Conservation (phyloP, 805 yeast species). For the Middelhovenomyces tepae region DNA sequence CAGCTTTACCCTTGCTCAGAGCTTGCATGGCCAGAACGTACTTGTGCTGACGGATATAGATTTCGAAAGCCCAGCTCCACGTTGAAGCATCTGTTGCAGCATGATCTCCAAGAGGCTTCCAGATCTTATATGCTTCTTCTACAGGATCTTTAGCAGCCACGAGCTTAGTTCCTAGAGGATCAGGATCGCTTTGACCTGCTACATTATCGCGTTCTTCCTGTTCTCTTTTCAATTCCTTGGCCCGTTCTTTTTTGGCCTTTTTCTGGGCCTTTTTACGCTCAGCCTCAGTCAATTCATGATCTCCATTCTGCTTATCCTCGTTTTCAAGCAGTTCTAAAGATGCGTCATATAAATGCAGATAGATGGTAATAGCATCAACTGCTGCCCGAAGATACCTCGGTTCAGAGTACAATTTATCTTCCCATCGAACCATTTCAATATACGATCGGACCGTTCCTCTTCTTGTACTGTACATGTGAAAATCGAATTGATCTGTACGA, state of each 20-base stretch:
- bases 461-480: slow-evolving; percentile 87
- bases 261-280: slow-evolving; percentile 26
- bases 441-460: slow-evolving; percentile 86
- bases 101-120: slow-evolving; percentile 28
- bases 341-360: slow-evolving; percentile 34
- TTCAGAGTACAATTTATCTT: slow-evolving; percentile 57
- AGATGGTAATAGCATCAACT: slow-evolving; percentile 51
- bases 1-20: slow-evolving; percentile 35
- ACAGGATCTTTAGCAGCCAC: slow-evolving; percentile 32
- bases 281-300: slow-evolving; percentile 20
- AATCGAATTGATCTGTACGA: slow-evolving; percentile 81
- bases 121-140: slow-evolving; percentile 34
- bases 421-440: slow-evolving; percentile 72
- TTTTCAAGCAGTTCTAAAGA: slow-evolving; percentile 12
- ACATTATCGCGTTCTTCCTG: slow-evolving; percentile 32
- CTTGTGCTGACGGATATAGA: slow-evolving; percentile 38
- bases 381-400: slow-evolving; percentile 68
- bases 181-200: slow-evolving; percentile 21
- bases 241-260: slow-evolving; percentile 37
- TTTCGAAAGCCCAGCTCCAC: slow-evolving; percentile 38
- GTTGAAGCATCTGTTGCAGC: slow-evolving; percentile 27
- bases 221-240: slow-evolving; percentile 37
- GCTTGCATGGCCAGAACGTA: slow-evolving; percentile 46
- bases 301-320: slow-evolving; percentile 6
- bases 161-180: slow-evolving; percentile 42